phyloP scores from a whole-genome alignment of 441 rosid genomes.

The Mallotus repandus region DNA sequence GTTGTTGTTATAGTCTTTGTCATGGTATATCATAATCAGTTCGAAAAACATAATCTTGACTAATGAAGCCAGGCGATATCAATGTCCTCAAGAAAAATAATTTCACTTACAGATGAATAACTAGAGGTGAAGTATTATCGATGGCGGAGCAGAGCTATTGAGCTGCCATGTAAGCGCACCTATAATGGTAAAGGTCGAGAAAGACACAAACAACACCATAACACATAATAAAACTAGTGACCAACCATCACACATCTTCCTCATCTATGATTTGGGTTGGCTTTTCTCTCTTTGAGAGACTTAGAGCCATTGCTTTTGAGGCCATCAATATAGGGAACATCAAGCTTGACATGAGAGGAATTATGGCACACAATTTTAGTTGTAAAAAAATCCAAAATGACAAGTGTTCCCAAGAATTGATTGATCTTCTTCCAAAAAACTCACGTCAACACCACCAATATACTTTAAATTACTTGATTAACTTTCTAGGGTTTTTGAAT shows the following conservation, averaged over 20 bases:
- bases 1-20: not conserved
- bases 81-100: not conserved
- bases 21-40: no score
- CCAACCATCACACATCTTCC: no score
- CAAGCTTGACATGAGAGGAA: conserved; percentile 40
- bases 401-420: conserved; percentile 70
- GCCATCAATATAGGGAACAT: conserved; percentile 74
- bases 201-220: no score
- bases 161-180: no score
- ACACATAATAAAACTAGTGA: no score
- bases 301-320: no score
- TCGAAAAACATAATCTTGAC: no score
- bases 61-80: not conserved
- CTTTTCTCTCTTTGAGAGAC: no score
- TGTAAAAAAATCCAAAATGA: conserved; percentile 58
- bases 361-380: conserved; percentile 51
- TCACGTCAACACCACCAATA: conserved; percentile 88
- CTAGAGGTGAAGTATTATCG: conserved; percentile 17
- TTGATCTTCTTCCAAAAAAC: conserved; percentile 70
- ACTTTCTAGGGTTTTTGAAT: no score
- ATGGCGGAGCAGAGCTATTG: conserved; percentile 15
- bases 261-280: no score
- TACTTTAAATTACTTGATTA: conserved; percentile 38
- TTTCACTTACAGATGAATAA: conserved; percentile 17
- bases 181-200: no score